Percentiles rank a stretch among this genome's conserved stretches.
phyloP scores from a whole-genome alignment of 2,329 filamentous ascomycete genomes.

The Tetracladium maxilliforme region DNA sequence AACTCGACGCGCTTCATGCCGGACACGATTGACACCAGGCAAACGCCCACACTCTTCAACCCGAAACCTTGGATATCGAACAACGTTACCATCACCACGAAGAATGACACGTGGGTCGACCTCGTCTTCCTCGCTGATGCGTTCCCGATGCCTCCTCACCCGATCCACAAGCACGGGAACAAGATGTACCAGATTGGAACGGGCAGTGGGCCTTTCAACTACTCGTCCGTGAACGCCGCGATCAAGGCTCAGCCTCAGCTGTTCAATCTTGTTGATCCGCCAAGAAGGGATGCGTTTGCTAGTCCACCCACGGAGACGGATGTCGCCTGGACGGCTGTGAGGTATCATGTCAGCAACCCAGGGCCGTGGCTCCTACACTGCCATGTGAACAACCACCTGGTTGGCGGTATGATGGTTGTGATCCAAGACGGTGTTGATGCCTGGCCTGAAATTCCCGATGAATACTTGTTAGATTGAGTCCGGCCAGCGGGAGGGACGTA shows the following conservation, averaged over 20 bases:
- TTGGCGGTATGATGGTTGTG: conserved; percentile 29
- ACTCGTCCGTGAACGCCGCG: conserved; percentile 22
- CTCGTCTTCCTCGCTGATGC: conserved; percentile 18
- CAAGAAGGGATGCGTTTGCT: conserved; percentile 22
- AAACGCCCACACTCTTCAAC: conserved; percentile 16
- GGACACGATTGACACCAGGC: too few species aligned
- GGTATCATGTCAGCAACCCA: conserved; percentile 28
- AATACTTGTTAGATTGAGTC: too few species aligned
- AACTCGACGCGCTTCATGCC: too few species aligned
- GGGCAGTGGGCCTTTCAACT: conserved; percentile 21
- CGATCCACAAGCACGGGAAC: conserved; percentile 31
- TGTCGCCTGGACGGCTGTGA: conserved; percentile 24
- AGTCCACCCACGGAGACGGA: conserved; percentile 9
- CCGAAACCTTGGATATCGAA: conserved; percentile 11
- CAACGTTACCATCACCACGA: conserved; percentile 15
- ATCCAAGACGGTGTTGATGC: conserved; percentile 30
- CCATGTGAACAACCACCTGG: conserved; percentile 30
- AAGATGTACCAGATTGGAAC: conserved; percentile 25
- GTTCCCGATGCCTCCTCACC: conserved; percentile 31
- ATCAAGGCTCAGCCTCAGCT: conserved; percentile 18
- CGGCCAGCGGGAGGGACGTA: too few species aligned
- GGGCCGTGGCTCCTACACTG: conserved; percentile 33
- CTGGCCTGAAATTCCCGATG: conserved; percentile 23
- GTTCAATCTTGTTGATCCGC: conserved; percentile 28
- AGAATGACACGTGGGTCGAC: conserved; percentile 22